Base-by-base conservation (phyloP, 2,329 filamentous ascomycete genomes). In the Neodidymelliopsis sp. region DNA sequence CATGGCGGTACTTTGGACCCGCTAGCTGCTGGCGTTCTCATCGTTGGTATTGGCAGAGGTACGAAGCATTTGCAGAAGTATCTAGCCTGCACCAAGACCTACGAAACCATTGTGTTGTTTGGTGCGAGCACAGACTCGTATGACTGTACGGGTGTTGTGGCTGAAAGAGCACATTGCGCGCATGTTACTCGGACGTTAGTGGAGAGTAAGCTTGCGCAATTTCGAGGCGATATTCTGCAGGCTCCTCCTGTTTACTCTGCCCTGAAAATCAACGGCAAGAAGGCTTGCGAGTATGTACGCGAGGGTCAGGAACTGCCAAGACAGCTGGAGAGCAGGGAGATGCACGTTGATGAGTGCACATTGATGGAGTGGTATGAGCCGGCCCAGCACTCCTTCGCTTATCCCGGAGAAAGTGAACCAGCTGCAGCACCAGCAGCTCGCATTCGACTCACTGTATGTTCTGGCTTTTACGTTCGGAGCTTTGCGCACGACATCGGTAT, bases 401-500 rank as follows among this genome's bases (percentile, higher is more conserved):
- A 50, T 23, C 57, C 55, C 2, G 53, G 51, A 4, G 50, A 55
- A 6, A 6, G 43, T 5, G n/a, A 19, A 6, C 47, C 53, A 1
- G 53, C 54, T n/a, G 20, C 42, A 22, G 56, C 46, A 10, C 63
- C 65, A 4, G 64, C 62, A 4, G 65, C 38, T 2, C 54, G 49
- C 10, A 57, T 69, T 2, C 41, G 49, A 9, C 54, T 70, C 2
- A 65, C 54, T 1, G 67, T 70, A 0, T 62, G 50, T 22, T 68
- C 65, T 9, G 67, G 67, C 0, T 70, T 70, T 49, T 70, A 70
- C 19, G 67, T 70, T 1, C 60, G 67, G 7, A 70, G 67, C 47
- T 70, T 70, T 20, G 66, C 63, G 18, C 60, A 69, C 27, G 66
- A 70, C 50, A 53, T 70, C 2, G 67, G 67, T 6, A 33, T 63